Conservation (phyloP, 371 early-diverging fungal species). For the Blakeslea trispora region DNA sequence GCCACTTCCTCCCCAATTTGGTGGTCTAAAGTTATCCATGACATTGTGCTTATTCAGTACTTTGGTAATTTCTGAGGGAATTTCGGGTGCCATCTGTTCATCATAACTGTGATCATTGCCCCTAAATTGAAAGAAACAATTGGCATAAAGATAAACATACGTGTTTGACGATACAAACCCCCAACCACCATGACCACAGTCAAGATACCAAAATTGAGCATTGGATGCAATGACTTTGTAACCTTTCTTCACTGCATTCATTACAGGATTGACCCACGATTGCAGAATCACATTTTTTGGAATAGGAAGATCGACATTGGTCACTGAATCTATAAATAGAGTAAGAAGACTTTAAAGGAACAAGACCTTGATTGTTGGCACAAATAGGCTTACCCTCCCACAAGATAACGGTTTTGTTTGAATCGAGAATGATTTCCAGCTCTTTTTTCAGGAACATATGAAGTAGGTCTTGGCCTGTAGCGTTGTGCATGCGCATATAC, state of each 20-base stretch:
- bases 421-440: constrained; percentile 27
- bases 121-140: neutral
- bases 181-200: constrained; percentile 73
- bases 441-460: constrained; percentile 37
- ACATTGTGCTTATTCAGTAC: constrained; percentile 26
- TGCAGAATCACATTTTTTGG: constrained; percentile 63
- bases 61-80: constrained; percentile 23
- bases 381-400: constrained; percentile 52
- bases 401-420: constrained; percentile 50
- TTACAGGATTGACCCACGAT: constrained; percentile 57
- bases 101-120: constrained; percentile 47
- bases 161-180: no score
- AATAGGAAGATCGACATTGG: constrained; percentile 35
- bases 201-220: constrained; percentile 68
- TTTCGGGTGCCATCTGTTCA: constrained; percentile 37
- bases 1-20: constrained; percentile 46
- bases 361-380: neutral
- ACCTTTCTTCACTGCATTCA: constrained; percentile 52
- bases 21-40: constrained; percentile 30
- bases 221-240: constrained; percentile 62
- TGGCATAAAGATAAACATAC: no score
- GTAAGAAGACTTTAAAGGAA: no score
- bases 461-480: constrained; percentile 39
- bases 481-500: constrained; percentile 43
- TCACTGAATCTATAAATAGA: constrained; percentile 35